Evolutionary conservation across 1,284 basidiomycete genomes (phyloP).

Genomic region (Naganishia cerealis): DNA sequence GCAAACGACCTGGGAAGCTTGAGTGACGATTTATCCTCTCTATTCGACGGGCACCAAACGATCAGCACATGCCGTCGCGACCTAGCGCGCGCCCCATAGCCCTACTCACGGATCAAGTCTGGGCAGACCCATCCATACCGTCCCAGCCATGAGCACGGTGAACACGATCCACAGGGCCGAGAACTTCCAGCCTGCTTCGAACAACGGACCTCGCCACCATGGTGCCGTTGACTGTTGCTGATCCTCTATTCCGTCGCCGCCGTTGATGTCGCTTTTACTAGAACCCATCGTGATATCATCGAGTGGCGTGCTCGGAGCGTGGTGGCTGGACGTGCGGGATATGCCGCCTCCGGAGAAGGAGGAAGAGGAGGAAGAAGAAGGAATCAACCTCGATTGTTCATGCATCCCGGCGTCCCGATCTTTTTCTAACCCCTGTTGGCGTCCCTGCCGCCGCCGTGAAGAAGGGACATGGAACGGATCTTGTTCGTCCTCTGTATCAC

Average conservation of each 20-base stretch:
- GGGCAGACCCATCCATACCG: conserved; percentile 75
- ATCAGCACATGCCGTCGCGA: conserved; percentile 9
- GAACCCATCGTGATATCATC: background rate
- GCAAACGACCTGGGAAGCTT: conserved; percentile 79
- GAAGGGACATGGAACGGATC: conserved; percentile 9
- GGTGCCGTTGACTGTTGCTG: background rate
- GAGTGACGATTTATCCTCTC: conserved; percentile 70
- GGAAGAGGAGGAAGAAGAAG: conserved; percentile 4
- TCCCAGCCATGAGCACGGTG: conserved; percentile 68
- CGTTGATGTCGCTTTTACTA: background rate
- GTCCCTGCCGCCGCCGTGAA: background rate
- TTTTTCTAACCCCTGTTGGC: background rate
- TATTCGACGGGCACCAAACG: conserved; percentile 44
- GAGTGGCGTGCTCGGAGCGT: background rate
- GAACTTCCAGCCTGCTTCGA: conserved; percentile 79
- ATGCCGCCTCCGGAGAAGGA: too few relatives aligned
- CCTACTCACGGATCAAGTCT: conserved; percentile 72
- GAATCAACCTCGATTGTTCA: background rate
- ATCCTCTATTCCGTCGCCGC: background rate
- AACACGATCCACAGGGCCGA: conserved; percentile 71
- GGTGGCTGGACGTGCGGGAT: background rate
- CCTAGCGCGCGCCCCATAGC: too few relatives aligned
- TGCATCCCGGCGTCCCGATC: background rate
- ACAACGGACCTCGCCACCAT: conserved; percentile 60
- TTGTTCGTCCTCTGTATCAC: background rate